A percentile compares a stretch with the other conserved stretches of the same genome.
These are phyloP conservation scores for Chlamydomonas sp. DNA, from an alignment of 139 green algal species.

Conservation along the genomic window DNA sequence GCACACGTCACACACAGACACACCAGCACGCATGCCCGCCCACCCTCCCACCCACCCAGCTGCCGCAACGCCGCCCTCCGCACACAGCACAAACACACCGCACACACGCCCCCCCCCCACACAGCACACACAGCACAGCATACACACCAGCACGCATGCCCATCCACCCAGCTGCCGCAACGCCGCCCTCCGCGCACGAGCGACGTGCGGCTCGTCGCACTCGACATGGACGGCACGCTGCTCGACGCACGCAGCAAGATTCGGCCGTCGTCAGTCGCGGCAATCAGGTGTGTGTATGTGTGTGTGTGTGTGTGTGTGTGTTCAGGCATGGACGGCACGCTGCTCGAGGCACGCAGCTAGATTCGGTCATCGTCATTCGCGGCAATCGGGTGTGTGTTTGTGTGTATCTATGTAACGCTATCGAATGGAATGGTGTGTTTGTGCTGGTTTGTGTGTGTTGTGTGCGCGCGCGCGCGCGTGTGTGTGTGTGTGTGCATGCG, in stretches of 20 bases:
- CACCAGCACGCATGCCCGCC: no score
- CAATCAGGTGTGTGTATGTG: neutral
- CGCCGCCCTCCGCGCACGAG: neutral
- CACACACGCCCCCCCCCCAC: no score
- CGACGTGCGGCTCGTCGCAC: slow-evolving; percentile 44
- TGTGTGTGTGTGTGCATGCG: neutral
- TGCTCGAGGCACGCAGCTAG: no score
- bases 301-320: slow-evolving; percentile 2
- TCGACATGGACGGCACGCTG: slow-evolving; percentile 83
- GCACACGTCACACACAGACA: no score
- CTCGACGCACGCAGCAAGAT: slow-evolving; percentile 27
- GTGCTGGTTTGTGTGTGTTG: neutral
- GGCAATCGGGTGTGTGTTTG: slow-evolving; percentile 1
- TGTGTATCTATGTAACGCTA: neutral
- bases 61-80: no score
- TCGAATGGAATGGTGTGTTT: neutral
- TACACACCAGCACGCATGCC: no score
- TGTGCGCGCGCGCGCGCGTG: neutral
- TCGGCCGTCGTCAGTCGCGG: neutral
- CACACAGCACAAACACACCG: no score
- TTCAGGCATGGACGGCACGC: no score
- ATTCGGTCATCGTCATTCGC: neutral
- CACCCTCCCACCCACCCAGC: no score
- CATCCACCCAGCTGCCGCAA: no score
- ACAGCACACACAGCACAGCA: no score